Conservation (phyloP, 768 basidiomycete genomes). For the Galerina marginata region DNA sequence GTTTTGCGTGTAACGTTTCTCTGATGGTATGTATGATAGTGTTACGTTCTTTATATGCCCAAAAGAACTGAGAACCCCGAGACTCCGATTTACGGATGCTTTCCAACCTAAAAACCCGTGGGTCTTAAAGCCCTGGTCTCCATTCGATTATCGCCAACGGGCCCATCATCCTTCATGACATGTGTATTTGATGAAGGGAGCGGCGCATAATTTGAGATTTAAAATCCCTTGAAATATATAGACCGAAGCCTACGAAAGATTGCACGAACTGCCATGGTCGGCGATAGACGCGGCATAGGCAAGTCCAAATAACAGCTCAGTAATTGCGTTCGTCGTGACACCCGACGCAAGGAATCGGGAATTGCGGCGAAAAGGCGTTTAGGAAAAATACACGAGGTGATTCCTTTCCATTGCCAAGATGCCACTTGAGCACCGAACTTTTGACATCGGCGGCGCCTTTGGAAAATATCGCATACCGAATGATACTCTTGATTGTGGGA, state of each 20-base stretch:
- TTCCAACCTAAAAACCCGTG: slow-evolving; percentile 22
- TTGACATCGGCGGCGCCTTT: slow-evolving; percentile 1
- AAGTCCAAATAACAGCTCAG: too few relatives aligned
- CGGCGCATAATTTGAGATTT: not conserved
- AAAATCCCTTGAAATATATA: too few relatives aligned
- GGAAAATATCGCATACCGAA: not conserved
- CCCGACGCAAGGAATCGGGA: too few relatives aligned
- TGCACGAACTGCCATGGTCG: too few relatives aligned
- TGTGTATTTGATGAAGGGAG: slow-evolving; percentile 34
- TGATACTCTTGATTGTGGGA: not conserved
- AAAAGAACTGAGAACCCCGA: slow-evolving; percentile 22
- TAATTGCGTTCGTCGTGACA: too few relatives aligned
- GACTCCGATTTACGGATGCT: slow-evolving; percentile 25
- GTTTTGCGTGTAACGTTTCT: slow-evolving; percentile 24
- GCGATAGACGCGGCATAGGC: too few relatives aligned
- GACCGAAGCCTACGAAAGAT: too few relatives aligned
- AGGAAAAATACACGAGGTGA: not conserved
- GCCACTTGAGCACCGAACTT: too few relatives aligned
- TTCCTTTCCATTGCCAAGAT: not conserved
- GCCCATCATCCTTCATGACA: slow-evolving; percentile 31
- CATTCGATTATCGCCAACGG: slow-evolving; percentile 22
- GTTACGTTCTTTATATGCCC: slow-evolving; percentile 24
- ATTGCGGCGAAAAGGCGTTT: too few relatives aligned
- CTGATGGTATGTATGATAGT: slow-evolving; percentile 9
- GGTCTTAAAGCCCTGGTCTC: slow-evolving; percentile 25